These are phyloP conservation scores for Coriaria nepalensis DNA, from an alignment of 306 rosid species.

Conservation along the genomic window DNA sequence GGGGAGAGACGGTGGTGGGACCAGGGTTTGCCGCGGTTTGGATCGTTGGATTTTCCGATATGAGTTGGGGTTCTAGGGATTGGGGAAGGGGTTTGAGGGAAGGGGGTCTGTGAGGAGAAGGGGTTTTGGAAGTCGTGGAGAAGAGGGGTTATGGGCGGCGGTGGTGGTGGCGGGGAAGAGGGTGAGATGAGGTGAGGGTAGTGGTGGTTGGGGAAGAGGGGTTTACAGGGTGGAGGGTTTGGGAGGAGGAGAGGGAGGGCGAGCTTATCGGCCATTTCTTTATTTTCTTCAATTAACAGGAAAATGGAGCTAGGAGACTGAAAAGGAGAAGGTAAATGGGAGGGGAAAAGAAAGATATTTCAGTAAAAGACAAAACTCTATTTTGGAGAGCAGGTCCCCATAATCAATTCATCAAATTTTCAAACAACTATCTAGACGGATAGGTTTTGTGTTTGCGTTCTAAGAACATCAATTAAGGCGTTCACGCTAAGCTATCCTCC, in stretches of 20 bases:
- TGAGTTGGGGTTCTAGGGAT: slow-evolving; percentile 25
- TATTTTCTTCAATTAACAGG: too few species aligned
- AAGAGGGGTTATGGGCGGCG: not conserved
- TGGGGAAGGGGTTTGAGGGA: slow-evolving; percentile 7
- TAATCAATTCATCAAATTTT: too few species aligned
- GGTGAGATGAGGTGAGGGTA: slow-evolving; percentile 19
- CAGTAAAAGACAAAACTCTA: too few species aligned
- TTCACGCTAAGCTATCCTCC: too few species aligned
- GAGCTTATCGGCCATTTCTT: slow-evolving; percentile 39
- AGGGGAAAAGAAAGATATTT: not conserved
- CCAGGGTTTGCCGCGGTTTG: slow-evolving; percentile 83
- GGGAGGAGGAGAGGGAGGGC: slow-evolving; percentile 46
- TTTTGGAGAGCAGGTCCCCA: too few species aligned
- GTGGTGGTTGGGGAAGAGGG: slow-evolving; percentile 23
- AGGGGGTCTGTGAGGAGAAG: slow-evolving; percentile 6
- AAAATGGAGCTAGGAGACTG: too few species aligned
- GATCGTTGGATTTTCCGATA: slow-evolving; percentile 48
- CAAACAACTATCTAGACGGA: too few species aligned
- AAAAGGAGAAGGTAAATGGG: not conserved
- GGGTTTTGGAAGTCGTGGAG: slow-evolving; percentile 17
- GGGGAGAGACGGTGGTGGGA: slow-evolving; percentile 37
- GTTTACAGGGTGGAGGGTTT: slow-evolving; percentile 35
- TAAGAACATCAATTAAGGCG: too few species aligned
- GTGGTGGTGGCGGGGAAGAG: slow-evolving; percentile 1
- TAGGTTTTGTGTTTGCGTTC: too few species aligned